Percentiles rank a stretch among this genome's conserved stretches.
phyloP scores from a whole-genome alignment of 805 yeast species.

The Candida tibetensis region DNA sequence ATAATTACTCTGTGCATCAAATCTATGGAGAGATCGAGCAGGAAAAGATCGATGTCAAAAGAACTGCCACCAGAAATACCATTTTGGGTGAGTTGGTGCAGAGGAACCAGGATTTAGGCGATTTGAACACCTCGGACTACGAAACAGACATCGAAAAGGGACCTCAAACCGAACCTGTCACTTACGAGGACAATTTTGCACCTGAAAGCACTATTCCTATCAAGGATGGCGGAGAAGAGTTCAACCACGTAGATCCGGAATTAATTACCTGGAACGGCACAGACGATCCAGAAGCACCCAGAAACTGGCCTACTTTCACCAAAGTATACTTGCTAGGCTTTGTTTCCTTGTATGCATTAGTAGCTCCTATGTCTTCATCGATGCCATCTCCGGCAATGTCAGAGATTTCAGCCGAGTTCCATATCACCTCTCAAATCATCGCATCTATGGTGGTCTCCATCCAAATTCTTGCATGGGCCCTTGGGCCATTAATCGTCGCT shows the following conservation, averaged over 20 bases:
- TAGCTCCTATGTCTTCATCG: slow-evolving; percentile 63
- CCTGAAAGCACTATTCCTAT: slow-evolving; percentile 35
- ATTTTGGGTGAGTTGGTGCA: slow-evolving; percentile 19
- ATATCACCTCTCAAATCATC: slow-evolving; percentile 39
- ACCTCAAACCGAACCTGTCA: background rate
- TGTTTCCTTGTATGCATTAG: slow-evolving; percentile 53
- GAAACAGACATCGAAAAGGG: slow-evolving; percentile 6
- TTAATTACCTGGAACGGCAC: slow-evolving; percentile 65
- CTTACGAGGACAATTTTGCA: slow-evolving; percentile 8
- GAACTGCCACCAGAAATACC: slow-evolving; percentile 32
- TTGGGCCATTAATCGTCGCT: slow-evolving; percentile 63
- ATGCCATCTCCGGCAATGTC: slow-evolving; percentile 59
- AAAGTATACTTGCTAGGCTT: slow-evolving; percentile 46
- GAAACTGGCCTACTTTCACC: slow-evolving; percentile 50
- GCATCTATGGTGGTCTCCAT: slow-evolving; percentile 57
- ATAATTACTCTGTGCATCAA: slow-evolving; percentile 24
- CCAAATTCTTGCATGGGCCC: slow-evolving; percentile 67
- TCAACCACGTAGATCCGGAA: slow-evolving; percentile 56
- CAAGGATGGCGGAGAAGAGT: slow-evolving; percentile 51
- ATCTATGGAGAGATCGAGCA: slow-evolving; percentile 32
- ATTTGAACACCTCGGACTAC: slow-evolving; percentile 20
- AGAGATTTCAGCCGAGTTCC: slow-evolving; percentile 44
- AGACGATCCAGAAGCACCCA: slow-evolving; percentile 56
- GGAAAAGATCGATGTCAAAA: slow-evolving; percentile 27
- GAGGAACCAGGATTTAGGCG: slow-evolving; percentile 11